Percentiles rank a stretch among this genome's conserved stretches.
Evolutionary conservation across 2,329 filamentous ascomycete species (phyloP).

Genomic region (Monilinia fructicola): DNA sequence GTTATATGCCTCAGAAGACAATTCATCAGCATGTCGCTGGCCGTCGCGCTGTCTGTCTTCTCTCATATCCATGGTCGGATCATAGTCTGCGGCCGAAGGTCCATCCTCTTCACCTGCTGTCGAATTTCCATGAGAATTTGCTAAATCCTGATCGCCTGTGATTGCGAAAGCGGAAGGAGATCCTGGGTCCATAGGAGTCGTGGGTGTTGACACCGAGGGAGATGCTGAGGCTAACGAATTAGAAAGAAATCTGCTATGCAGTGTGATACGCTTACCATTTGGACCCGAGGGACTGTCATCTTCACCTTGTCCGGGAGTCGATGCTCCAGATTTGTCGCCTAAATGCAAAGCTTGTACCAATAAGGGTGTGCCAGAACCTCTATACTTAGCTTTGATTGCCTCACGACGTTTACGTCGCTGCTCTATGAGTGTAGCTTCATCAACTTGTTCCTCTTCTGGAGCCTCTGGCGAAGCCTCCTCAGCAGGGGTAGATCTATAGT

Average conservation of each 20-base stretch:
- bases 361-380: constrained; percentile 67
- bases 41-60: constrained; percentile 75
- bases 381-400: constrained; percentile 81
- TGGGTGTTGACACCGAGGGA: constrained; percentile 41
- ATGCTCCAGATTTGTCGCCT: constrained; percentile 39
- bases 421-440: constrained; percentile 82
- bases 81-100: constrained; percentile 90
- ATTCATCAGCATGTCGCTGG: constrained; percentile 58
- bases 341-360: constrained; percentile 60
- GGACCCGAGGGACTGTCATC: constrained; percentile 31
- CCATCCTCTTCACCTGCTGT: constrained; percentile 56
- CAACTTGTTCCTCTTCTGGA: constrained; percentile 59
- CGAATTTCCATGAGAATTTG: constrained; percentile 55
- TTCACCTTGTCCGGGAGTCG: constrained; percentile 36
- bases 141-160: constrained; percentile 65
- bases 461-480: constrained; percentile 43
- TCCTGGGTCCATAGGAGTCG: constrained; percentile 38
- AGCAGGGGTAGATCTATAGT: constrained; percentile 30
- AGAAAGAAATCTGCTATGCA: constrained; percentile 19
- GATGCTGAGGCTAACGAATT: constrained; percentile 33
- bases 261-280: constrained; percentile 42
- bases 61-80: constrained; percentile 83
- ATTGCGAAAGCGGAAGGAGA: constrained; percentile 55
- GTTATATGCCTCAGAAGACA: constrained; percentile 56
- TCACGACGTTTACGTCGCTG: constrained; percentile 81